These are phyloP conservation scores for Fonticula alba DNA, from an alignment of 78 protist species.

Conservation along the genomic window DNA sequence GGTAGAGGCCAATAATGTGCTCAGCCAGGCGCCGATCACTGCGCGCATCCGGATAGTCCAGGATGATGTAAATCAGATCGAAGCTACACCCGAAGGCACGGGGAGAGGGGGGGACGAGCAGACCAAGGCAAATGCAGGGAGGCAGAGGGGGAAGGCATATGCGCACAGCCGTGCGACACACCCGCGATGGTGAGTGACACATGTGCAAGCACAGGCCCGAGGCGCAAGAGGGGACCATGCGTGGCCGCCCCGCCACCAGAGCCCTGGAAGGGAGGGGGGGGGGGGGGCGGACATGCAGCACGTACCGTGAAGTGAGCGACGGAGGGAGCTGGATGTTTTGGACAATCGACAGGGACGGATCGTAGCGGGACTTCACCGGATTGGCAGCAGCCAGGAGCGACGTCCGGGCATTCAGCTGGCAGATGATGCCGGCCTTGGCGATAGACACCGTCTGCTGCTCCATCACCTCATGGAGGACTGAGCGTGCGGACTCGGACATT, in stretches of 20 bases:
- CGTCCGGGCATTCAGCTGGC: conserved; percentile 89
- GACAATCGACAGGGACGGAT: conserved; percentile 70
- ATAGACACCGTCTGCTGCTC: conserved; percentile 99
- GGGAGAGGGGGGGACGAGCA: no score
- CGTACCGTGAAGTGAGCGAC: conserved; percentile 71
- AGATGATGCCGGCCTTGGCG: conserved; percentile 99
- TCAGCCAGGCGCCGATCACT: conserved; percentile 70
- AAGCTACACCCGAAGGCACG: conserved; percentile 40
- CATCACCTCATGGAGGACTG: conserved; percentile 97
- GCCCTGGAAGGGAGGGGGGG: no score
- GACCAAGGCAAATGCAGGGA: no score
- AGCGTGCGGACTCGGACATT: conserved; percentile 86
- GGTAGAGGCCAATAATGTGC: conserved; percentile 51
- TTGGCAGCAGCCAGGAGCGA: conserved; percentile 97
- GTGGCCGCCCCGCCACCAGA: no score
- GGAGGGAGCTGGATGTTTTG: conserved; percentile 90
- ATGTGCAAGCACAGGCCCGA: no score
- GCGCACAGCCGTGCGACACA: no score
- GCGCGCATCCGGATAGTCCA: conserved; percentile 67
- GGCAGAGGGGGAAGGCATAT: no score
- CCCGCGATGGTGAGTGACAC: no score
- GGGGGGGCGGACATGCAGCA: not conserved
- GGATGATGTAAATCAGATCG: conserved; percentile 81
- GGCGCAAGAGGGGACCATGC: no score
- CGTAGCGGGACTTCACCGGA: conserved; percentile 74